Percentiles rank a stretch among this genome's conserved stretches.
These are phyloP conservation scores for Penicillium egyptiacum DNA, from an alignment of 495 filamentous ascomycete genomes.

Conservation along the genomic window DNA sequence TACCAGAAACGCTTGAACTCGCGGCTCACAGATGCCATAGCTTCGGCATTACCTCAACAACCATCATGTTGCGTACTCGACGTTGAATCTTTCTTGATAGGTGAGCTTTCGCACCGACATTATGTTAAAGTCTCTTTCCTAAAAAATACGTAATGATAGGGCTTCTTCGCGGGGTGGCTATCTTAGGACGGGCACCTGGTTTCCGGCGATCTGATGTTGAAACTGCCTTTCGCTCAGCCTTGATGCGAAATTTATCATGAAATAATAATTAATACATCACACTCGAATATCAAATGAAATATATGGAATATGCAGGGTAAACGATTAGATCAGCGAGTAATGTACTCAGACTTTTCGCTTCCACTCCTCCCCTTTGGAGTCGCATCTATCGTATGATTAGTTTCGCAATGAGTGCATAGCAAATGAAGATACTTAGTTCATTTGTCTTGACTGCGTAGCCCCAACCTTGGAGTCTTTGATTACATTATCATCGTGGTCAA, in stretches of 20 bases:
- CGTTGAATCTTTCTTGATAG: not conserved
- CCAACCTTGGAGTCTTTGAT: not conserved
- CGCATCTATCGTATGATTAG: not conserved
- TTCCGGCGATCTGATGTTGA: conserved; percentile 7
- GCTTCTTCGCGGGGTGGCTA: not conserved
- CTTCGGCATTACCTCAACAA: not conserved
- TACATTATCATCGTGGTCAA: not conserved
- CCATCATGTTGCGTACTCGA: not conserved
- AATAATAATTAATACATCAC: not conserved
- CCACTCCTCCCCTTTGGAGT: not conserved
- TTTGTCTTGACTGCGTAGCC: not conserved
- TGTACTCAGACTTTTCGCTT: not conserved
- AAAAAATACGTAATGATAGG: not conserved
- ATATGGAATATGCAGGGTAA: not conserved
- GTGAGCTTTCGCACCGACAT: not conserved
- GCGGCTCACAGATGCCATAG: not conserved
- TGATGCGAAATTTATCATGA: not conserved
- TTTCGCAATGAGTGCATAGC: not conserved
- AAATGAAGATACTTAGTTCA: not conserved
- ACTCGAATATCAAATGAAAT: not conserved
- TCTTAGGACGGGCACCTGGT: conserved; percentile 4
- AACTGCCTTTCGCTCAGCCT: not conserved
- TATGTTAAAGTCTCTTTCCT: not conserved
- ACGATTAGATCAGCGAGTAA: not conserved
- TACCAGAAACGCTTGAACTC: not conserved